Evolutionary conservation across 169 alveolate species (phyloP).

Genomic region (Theileria parva): DNA sequence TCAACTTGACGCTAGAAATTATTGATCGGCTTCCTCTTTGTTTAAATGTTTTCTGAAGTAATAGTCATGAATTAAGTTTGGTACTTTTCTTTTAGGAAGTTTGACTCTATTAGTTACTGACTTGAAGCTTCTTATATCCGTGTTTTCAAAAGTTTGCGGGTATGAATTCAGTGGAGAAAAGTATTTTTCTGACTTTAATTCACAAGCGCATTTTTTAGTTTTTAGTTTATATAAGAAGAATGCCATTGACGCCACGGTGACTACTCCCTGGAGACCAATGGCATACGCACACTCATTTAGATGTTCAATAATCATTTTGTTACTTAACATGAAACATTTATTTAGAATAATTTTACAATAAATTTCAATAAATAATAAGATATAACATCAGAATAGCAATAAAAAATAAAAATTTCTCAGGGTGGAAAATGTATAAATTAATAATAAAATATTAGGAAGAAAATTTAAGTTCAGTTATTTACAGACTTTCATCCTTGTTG

Average conservation of each 20-base stretch:
- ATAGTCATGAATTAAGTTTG: not conserved
- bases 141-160: not conserved
- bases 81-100: not conserved
- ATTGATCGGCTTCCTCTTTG: not conserved
- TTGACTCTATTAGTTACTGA: constrained; percentile 5
- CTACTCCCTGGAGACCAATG: constrained; percentile 36
- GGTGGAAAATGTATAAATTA: not conserved
- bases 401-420: not conserved
- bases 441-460: not conserved
- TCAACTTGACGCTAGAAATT: not conserved
- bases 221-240: constrained; percentile 36
- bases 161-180: not conserved
- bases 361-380: not conserved
- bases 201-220: not conserved
- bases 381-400: not conserved
- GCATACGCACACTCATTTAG: constrained; percentile 18
- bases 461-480: not conserved
- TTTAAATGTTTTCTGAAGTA: not conserved
- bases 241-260: constrained; percentile 55
- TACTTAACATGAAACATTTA: not conserved
- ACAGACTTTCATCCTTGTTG: constrained; percentile 53
- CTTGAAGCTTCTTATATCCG: not conserved
- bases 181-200: not conserved
- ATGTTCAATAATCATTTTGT: not conserved
- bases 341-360: not conserved